Conservation (phyloP, 495 filamentous ascomycete genomes). For the Chaetomium cochliodes region DNA sequence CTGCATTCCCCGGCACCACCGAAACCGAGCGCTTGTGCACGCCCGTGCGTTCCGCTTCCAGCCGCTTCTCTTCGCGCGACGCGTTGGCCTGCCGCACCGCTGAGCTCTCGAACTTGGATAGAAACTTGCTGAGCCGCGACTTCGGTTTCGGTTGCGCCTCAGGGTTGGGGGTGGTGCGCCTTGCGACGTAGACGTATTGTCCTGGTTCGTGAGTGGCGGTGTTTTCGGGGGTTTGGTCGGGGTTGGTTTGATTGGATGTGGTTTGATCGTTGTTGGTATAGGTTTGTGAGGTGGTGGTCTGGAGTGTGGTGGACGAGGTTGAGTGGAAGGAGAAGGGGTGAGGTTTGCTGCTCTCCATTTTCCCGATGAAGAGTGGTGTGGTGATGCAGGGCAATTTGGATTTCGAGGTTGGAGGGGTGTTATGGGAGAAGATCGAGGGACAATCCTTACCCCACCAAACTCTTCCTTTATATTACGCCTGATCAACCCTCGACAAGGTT, state of each 20-base stretch:
- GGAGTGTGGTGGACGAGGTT: no score
- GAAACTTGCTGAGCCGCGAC: constrained; percentile 21
- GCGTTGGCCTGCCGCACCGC: constrained; percentile 20
- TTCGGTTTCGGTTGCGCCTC: constrained; percentile 23
- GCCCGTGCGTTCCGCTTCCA: constrained; percentile 23
- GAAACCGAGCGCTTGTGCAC: constrained; percentile 10
- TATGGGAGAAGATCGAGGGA: no score
- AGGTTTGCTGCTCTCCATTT: no score
- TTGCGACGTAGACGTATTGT: neutral
- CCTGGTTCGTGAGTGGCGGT: neutral
- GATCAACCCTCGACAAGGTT: no score
- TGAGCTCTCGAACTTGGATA: constrained; percentile 28
- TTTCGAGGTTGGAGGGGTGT: no score
- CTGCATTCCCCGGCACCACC: neutral
- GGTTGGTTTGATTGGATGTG: neutral
- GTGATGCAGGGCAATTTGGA: no score
- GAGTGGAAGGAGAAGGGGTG: no score
- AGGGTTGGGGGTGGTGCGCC: constrained; percentile 8
- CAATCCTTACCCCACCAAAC: no score
- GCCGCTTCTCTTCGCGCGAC: constrained; percentile 7
- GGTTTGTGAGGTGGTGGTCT: no score
- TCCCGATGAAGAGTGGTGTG: no score
- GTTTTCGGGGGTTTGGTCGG: neutral
- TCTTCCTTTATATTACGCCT: no score
- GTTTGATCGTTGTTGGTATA: neutral